Evolutionary conservation across 2,329 filamentous ascomycete species (phyloP).

Genomic region (Talaromyces amestolkiae): DNA sequence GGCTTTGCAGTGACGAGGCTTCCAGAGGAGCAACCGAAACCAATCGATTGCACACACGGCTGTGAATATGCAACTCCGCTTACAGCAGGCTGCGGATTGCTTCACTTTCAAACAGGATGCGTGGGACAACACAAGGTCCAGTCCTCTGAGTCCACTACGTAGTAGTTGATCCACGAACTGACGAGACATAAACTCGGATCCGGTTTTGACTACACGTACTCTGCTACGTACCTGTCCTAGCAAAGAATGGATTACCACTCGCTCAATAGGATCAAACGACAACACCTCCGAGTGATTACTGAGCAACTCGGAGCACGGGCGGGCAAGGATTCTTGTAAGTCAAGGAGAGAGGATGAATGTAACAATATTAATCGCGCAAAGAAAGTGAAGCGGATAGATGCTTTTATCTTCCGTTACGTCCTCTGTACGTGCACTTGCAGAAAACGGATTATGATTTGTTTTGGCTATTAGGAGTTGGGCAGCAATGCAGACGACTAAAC

Average conservation of each 20-base stretch:
- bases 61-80: slow-evolving; percentile 13
- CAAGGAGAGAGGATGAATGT: not conserved
- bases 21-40: not conserved
- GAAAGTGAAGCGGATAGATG: not conserved
- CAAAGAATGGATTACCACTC: not conserved
- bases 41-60: slow-evolving; percentile 15
- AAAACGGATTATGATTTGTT: not conserved
- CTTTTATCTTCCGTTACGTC: not conserved
- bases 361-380: not conserved
- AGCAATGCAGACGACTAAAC: slow-evolving; percentile 21
- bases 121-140: not conserved
- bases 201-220: not conserved
- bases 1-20: slow-evolving; percentile 16
- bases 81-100: slow-evolving; percentile 4
- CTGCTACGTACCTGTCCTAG: not conserved
- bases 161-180: not conserved
- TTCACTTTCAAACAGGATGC: slow-evolving; percentile 6
- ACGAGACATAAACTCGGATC: not conserved
- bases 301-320: not conserved
- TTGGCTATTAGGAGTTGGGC: slow-evolving; percentile 15
- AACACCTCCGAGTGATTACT: not conserved
- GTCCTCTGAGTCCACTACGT: too few species aligned
- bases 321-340: not conserved
- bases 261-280: not conserved
- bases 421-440: not conserved